These are phyloP conservation scores for Fonsecaea nubica DNA, from an alignment of 2,329 filamentous ascomycete genomes.

Conservation along the genomic window DNA sequence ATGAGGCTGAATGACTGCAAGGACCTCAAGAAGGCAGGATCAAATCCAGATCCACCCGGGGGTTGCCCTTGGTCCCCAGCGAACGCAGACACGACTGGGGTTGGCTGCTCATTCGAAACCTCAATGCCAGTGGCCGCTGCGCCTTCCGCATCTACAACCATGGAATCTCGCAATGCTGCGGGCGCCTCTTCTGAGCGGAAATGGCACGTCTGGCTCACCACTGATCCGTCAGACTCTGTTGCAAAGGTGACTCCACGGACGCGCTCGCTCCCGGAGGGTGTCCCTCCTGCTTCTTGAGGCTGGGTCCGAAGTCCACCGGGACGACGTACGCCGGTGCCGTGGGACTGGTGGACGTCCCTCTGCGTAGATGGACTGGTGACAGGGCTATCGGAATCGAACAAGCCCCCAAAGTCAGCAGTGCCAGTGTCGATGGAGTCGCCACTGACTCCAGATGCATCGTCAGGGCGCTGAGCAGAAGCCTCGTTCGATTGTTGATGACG, in stretches of 20 bases:
- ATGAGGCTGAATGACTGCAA: neutral
- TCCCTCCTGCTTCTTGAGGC: neutral
- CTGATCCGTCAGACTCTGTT: conserved; percentile 3
- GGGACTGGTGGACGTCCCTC: neutral
- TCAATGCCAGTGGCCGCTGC: conserved; percentile 4
- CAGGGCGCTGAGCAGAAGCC: neutral
- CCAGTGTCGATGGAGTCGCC: neutral
- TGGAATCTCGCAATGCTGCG: neutral
- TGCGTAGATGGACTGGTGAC: neutral
- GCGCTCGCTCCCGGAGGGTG: neutral
- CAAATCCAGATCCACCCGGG: neutral
- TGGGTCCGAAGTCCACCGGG: neutral
- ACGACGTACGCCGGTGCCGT: neutral
- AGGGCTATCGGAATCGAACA: neutral
- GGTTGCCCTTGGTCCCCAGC: neutral
- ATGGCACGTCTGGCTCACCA: neutral
- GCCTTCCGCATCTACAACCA: conserved; percentile 9
- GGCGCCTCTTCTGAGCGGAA: neutral
- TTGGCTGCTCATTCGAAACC: neutral
- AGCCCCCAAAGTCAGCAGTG: neutral
- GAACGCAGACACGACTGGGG: neutral
- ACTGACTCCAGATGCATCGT: neutral
- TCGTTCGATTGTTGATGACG: neutral
- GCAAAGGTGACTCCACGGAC: conserved; percentile 4
- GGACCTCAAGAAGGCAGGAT: neutral